Evolutionary conservation across 2,329 filamentous ascomycete genomes (phyloP).

Genomic region (Aspergillus neotritici): DNA sequence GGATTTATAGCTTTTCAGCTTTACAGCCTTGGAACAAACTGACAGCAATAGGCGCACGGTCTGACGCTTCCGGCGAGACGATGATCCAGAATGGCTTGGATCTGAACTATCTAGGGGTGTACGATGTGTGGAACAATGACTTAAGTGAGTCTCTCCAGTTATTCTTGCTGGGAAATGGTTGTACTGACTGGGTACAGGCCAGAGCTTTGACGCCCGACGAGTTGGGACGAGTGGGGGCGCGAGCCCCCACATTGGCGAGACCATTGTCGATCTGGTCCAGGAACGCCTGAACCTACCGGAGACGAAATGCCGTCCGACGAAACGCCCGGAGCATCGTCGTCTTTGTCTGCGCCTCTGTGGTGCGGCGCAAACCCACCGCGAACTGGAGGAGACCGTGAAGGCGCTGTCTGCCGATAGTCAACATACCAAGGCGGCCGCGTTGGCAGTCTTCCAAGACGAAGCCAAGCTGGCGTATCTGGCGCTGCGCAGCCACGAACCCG

Average conservation of each 20-base stretch:
- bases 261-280: conserved; percentile 48
- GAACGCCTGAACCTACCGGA: conserved; percentile 46
- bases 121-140: conserved; percentile 54
- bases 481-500: conserved; percentile 49
- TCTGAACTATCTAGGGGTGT: conserved; percentile 56
- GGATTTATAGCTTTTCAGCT: not conserved
- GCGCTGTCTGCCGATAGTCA: conserved; percentile 49
- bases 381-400: conserved; percentile 46
- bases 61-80: conserved; percentile 40
- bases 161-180: not conserved
- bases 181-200: conserved; percentile 22
- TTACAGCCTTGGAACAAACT: conserved; percentile 2
- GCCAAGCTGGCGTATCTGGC: conserved; percentile 54
- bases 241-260: conserved; percentile 26
- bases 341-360: conserved; percentile 57
- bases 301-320: conserved; percentile 48
- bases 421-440: conserved; percentile 58
- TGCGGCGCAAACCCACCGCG: conserved; percentile 49
- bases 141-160: conserved; percentile 37
- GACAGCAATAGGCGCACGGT: conserved; percentile 32
- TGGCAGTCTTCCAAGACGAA: conserved; percentile 57
- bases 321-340: conserved; percentile 52
- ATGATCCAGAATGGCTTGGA: conserved; percentile 55
- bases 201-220: conserved; percentile 28
- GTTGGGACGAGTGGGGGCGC: conserved; percentile 21